Evolutionary conservation across 768 basidiomycete species (phyloP), one percentile per base, ranked within the genome.

Genomic region (Tylopilus felleus): DNA sequence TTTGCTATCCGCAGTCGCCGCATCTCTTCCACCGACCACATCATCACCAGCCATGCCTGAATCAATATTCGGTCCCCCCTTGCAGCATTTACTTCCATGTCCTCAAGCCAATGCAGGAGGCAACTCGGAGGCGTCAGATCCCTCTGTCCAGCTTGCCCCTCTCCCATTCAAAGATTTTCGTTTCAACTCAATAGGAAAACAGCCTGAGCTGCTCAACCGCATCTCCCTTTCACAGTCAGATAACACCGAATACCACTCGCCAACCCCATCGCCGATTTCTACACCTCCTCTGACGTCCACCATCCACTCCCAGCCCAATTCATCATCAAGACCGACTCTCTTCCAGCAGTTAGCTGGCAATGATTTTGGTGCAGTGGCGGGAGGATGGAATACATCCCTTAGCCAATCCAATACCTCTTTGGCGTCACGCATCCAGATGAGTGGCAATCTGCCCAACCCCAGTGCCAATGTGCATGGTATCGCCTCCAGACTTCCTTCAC

Each of bases 161-260:
- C 60, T 29, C 22, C 58, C 57, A 40, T 75, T 81, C 51, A 57
- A 73, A n/a, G 63, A 71, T 49, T 74, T 84, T 62, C 72, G 70
- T 25, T 86, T 85, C 63, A 65, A 58, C 12, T 75, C 67, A 5
- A 86, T 86, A 38, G 84, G 84, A 27, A 76, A 80, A 60, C 67
- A 71, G 54, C 82, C 83, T 0, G 68, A 72, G 14, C 69, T 86
- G 19, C 72, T 85, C 25, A 75, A 73, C 56, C 80, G 84, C 22
- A 71, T 85, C 33, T 74, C 78, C 29, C 63, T 65, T 36, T 62
- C 71, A 3, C 63, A 70, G 40, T 62, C 70, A 22, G 66, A 67
- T 40, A 43, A 58, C 6, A 35, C 21, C 2, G 44, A 50, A 5
- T 71, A 73, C 49, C 66, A 63, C 49, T 67, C 69, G 0, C 60